Evolutionary conservation across 208 protist genomes (phyloP), one percentile per base, ranked within the genome.

Genomic region (Trypanosoma boissoni): DNA sequence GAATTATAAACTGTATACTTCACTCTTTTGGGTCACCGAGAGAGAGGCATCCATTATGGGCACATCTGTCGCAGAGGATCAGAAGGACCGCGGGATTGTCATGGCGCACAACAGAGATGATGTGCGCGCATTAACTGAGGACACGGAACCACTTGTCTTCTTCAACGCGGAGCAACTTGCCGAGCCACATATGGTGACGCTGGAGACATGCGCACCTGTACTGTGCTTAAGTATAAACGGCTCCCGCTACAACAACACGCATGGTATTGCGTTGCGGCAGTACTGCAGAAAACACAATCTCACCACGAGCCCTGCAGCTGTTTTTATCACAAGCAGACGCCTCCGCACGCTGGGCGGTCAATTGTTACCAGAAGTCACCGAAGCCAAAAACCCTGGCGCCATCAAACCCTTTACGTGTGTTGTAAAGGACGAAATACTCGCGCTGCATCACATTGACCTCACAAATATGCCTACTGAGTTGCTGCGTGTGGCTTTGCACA

Each of bases 81-180:
- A 86, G 58, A 26, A 32, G 36, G 67, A 55, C 10, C 58, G 55
- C 27, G 53, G 63, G 16, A 44, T 69, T 39, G 31, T 52, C 34
- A 62, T 69, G 4, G 26, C 36, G 0, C 41, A 29, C 4, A 18
- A 2, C 18, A 9, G 23, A 7, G 37, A 39, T 36, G 64, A 48
- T 45, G 29, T 51, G n/a, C 7, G 43, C 21, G 48, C 24, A 14
- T 32, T 18, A 1, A 14, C 23, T 5, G 14, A 43, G 3, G 34
- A 20, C 8, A 21, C 0, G 1, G 34, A 52, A 23, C 32, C 42
- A 7, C 48, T 39, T 3, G 52, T 78, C 41, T 28, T 70, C 6
- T 91, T 76, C 65, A 91, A 85, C 52, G 51, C 78, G 4, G 43
- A 48, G 26, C 83, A 90, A 58, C 68, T 90, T 34, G 60, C 42